Evolutionary conservation across 306 rosid species (phyloP).

Genomic region (Malus orientalis): DNA sequence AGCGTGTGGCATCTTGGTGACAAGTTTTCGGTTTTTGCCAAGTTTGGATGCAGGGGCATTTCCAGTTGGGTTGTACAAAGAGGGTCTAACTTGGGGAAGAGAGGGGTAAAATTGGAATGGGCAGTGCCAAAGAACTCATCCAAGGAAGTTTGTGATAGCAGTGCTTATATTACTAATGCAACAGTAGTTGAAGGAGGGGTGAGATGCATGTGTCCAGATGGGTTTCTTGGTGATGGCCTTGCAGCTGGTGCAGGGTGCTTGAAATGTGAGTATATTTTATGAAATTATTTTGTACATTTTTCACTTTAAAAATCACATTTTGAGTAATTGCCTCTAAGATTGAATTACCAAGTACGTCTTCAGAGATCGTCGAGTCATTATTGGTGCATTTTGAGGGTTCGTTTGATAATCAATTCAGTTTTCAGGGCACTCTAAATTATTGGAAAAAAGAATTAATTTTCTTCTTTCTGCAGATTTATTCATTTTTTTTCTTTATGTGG

Average conservation of each 20-base stretch:
- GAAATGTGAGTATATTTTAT: constrained; percentile 38
- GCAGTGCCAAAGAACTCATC: constrained; percentile 63
- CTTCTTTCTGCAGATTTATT: constrained; percentile 3
- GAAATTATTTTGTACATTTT: neutral
- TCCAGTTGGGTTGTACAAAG: constrained; percentile 74
- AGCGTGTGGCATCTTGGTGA: constrained; percentile 65
- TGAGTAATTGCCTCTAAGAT: neutral
- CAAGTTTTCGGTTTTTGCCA: constrained; percentile 56
- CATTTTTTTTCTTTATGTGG: neutral
- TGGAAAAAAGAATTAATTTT: neutral
- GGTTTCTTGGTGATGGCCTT: constrained; percentile 77
- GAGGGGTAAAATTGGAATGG: constrained; percentile 92
- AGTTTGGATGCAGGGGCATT: constrained; percentile 86
- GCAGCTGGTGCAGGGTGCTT: constrained; percentile 73
- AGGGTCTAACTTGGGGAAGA: constrained; percentile 55
- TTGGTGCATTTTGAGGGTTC: neutral
- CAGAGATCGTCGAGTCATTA: neutral
- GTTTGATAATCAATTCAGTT: neutral
- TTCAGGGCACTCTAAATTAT: neutral
- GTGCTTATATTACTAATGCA: constrained; percentile 52
- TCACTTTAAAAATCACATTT: neutral
- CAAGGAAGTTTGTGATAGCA: constrained; percentile 37
- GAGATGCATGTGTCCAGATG: constrained; percentile 67
- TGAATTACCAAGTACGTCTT: neutral
- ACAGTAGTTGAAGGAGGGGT: constrained; percentile 48